These are phyloP conservation scores for Tolypocladium sp. DNA, from an alignment of 2,329 filamentous ascomycete species.

Conservation along the genomic window DNA sequence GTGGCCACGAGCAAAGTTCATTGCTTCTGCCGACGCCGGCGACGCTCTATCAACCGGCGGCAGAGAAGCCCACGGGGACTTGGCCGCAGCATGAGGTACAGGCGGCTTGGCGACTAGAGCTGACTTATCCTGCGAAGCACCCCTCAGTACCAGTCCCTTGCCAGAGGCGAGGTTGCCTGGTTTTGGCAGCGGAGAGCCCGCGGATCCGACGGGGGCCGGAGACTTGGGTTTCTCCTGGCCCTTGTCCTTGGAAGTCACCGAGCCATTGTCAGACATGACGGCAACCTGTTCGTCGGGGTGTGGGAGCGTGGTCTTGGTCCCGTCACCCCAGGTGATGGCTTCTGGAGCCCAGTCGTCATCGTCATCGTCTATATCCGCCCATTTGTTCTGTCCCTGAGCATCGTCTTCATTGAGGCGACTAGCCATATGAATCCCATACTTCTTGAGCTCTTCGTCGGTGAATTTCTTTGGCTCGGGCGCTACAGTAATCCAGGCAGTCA, in stretches of 20 bases:
- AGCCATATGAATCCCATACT: constrained; percentile 79
- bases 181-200: constrained; percentile 32
- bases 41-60: constrained; percentile 78
- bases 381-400: constrained; percentile 66
- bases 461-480: constrained; percentile 70
- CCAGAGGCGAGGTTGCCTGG: constrained; percentile 39
- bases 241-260: constrained; percentile 12
- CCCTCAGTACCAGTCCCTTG: constrained; percentile 57
- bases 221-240: constrained; percentile 34
- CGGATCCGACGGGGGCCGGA: constrained; percentile 25
- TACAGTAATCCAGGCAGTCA: constrained; percentile 33
- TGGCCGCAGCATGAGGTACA: constrained; percentile 58
- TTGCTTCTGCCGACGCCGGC: constrained; percentile 53
- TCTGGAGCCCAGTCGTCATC: constrained; percentile 83
- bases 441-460: constrained; percentile 79
- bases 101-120: constrained; percentile 66
- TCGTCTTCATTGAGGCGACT: constrained; percentile 71
- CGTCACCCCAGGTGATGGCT: constrained; percentile 80
- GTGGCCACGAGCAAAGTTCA: constrained; percentile 35
- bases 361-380: constrained; percentile 85
- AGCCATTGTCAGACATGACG: constrained; percentile 15
- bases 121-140: constrained; percentile 56
- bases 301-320: constrained; percentile 70
- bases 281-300: constrained; percentile 43
- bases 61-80: constrained; percentile 85